A percentile compares a stretch with the other conserved stretches of the same genome.
phyloP scores from a whole-genome alignment of 768 basidiomycete species.

The Hebeloma cylindrosporum region DNA sequence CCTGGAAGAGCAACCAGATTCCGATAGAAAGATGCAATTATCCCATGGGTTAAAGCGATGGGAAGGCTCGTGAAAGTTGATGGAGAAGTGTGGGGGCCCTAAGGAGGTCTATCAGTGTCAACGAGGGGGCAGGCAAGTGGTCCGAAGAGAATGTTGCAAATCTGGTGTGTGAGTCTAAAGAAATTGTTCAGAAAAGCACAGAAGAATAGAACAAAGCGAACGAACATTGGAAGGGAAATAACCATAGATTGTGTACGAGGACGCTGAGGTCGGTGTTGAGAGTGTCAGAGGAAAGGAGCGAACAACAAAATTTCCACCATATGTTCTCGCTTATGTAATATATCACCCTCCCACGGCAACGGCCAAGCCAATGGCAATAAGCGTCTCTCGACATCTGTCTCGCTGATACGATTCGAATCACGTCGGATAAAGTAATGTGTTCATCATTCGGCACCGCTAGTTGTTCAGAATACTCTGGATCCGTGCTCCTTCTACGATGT shows the following conservation, averaged over 20 bases:
- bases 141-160: slow-evolving; percentile 58
- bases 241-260: slow-evolving; percentile 50
- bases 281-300: slow-evolving; percentile 24
- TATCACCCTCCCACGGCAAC: no score
- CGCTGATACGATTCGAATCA: background rate
- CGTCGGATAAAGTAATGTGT: background rate
- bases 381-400: no score
- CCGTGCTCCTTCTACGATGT: slow-evolving; percentile 33
- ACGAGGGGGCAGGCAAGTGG: slow-evolving; percentile 59
- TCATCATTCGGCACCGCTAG: background rate
- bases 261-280: slow-evolving; percentile 17
- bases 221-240: slow-evolving; percentile 41
- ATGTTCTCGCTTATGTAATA: slow-evolving; percentile 13
- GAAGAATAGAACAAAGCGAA: slow-evolving; percentile 11
- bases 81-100: slow-evolving; percentile 36
- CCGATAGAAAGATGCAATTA: slow-evolving; percentile 40
- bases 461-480: slow-evolving; percentile 16
- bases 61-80: slow-evolving; percentile 16
- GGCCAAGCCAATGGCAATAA: no score
- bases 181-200: slow-evolving; percentile 9
- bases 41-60: slow-evolving; percentile 48
- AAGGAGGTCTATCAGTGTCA: slow-evolving; percentile 80
- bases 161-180: slow-evolving; percentile 47
- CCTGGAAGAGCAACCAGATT: slow-evolving; percentile 41
- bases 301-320: slow-evolving; percentile 16